Evolutionary conservation across 371 early-diverging fungal genomes (phyloP), one percentile per base, ranked within the genome.

Genomic region (Rhizopus delemar): DNA sequence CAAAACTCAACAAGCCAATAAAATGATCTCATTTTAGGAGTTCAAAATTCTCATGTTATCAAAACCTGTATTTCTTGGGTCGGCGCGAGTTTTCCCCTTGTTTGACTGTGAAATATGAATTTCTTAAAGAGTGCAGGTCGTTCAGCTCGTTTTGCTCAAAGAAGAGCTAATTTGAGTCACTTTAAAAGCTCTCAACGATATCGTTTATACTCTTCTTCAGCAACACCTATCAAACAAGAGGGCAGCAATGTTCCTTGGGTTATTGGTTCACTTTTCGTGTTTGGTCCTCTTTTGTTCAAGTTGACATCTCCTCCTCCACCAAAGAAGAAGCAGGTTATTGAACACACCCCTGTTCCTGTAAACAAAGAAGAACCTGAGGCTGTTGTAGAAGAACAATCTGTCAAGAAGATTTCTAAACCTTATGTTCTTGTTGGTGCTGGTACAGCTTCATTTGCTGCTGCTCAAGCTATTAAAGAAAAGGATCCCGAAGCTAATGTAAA

Each of bases 361-460:
- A 39, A 2, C 8, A n/a, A 43, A 15, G 43, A 43, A 43, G 13
- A 43, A n/a, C 13, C 43, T 15, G 34, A 55, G 2, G 50, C 63
- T 28, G 51, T 48, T 22, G 61, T 57, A 12, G 51, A 46, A n/a
- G 38, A 56, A 22, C 51, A 57, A 32, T 46, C 67, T 61, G 62
- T 54, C 48, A 64, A 68, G 33, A 70, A 66, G 38, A 60, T 69
- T 13, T 70, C 71, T 28, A 74, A 73, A 34, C 73, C 84, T 8
- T 84, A 85, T 63, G 77, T 84, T 16, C 72, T 82, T 35, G 66
- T 86, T 63, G 87, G 88, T 59, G 87, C 79, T 45, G 87, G 88
- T 8, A 86, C 88, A 29, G 88, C 90, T 29, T 80, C 87, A 2
- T 87, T 82, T 68, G 78, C 82, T 46, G 87, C 87, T 60, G 81